Evolutionary conservation across 1,139 yeast genomes (phyloP).

Genomic region (Hansenula anomala): DNA sequence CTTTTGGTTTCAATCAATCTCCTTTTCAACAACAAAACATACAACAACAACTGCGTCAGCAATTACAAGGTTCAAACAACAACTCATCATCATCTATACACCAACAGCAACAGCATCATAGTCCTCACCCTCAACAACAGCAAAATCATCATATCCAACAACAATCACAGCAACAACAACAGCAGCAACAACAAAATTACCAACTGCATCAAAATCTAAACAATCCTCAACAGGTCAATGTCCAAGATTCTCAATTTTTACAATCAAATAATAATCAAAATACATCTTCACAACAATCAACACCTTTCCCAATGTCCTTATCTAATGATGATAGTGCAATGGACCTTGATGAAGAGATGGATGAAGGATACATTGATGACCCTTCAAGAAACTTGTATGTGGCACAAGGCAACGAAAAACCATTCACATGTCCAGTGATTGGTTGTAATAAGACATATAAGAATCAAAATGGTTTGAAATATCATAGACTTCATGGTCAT

Average conservation of each 20-base stretch:
- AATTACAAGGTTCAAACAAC: constrained; percentile 20
- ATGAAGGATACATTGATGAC: constrained; percentile 73
- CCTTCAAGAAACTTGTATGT: constrained; percentile 94
- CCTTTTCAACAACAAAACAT: constrained; percentile 16
- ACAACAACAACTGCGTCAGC: constrained; percentile 19
- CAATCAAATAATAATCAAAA: background rate
- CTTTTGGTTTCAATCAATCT: constrained; percentile 2
- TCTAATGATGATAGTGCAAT: constrained; percentile 31
- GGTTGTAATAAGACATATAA: constrained; percentile 98
- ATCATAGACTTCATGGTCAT: constrained; percentile 95
- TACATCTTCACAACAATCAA: constrained; percentile 10
- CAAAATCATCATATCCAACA: too few species aligned
- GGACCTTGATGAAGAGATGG: constrained; percentile 26
- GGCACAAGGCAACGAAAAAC: constrained; percentile 90
- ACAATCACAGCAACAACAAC: constrained; percentile 7
- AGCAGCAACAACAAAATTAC: constrained; percentile 4
- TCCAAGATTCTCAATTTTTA: background rate
- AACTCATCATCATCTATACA: constrained; percentile 12
- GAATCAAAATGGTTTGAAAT: constrained; percentile 94
- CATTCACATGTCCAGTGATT: constrained; percentile 95
- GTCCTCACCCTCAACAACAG: too few species aligned
- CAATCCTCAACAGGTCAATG: background rate
- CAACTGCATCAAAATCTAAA: background rate
- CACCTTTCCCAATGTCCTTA: constrained; percentile 19
- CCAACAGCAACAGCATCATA: constrained; percentile 4